Base-by-base conservation (phyloP, 768 basidiomycete genomes). In the Cystobasidium onofrii region DNA sequence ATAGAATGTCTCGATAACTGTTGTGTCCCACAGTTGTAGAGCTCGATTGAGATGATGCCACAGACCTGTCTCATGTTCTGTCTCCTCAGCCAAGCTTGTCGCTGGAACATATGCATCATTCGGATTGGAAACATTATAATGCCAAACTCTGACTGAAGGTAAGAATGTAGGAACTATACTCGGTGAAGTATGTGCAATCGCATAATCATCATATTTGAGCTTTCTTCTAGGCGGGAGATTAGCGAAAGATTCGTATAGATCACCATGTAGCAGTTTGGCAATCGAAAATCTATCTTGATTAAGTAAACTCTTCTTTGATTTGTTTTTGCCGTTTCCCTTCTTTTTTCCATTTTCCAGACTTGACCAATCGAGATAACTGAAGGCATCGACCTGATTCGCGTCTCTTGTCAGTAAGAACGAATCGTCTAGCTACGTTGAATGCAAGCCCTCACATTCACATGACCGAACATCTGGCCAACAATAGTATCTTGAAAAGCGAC, bases 91-190 rank as follows among this genome's bases (percentile, higher is more conserved):
- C 36, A 46, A 15, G 13, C 25, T 10, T 18, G 44, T 15, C 65
- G 57, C 13, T 20, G 39, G 44, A 18, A 33, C 27, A 29, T 46
- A 54, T 31, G 43, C 34, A 54, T 54, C 65, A 29, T 67, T n/a
- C 12, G 65, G 27, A 31, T 31, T 25, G 10, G 41, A 46, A 9
- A 67, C 83, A 80, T 94, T 94, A 84, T 92, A 94, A 77, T 87
- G 84, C 82, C 87, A 94, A 15, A 93, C 84, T 76, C 92, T 83
- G 78, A 93, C 87, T 18, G 88, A 85, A 1, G 93, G 91, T 61
- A 90, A 81, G 82, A 90, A 96, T 73, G 91, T 91, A n/a, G 92
- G 91, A 70, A 93, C 89, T 25, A 92, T 87, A 39, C 90, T 86
- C 3, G 92, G 90, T 41, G 86, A 85, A 31, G 91, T 89, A 79